phyloP scores from a whole-genome alignment of 163 green algal genomes.

The Volvox carteri region DNA sequence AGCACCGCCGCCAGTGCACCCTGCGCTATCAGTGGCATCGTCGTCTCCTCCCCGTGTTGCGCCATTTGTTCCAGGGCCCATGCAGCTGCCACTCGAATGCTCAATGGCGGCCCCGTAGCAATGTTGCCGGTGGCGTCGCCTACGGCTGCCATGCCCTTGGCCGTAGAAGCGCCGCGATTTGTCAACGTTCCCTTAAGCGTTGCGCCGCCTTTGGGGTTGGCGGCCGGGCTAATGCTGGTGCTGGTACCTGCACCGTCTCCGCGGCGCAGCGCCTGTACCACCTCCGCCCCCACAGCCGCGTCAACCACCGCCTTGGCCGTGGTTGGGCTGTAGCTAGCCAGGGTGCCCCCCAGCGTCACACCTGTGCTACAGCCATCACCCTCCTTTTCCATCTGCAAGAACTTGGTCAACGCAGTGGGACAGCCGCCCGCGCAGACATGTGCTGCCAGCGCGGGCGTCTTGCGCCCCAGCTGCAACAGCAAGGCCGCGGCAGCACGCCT shows the following conservation, averaged over 20 bases:
- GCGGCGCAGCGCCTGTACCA: constrained; percentile 45
- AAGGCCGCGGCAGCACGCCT: constrained; percentile 60
- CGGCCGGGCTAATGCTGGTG: neutral
- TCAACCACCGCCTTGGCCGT: constrained; percentile 65
- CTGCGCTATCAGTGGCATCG: constrained; percentile 59
- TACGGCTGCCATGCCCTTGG: neutral
- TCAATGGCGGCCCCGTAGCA: neutral
- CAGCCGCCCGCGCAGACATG: constrained; percentile 50
- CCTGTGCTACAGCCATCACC: constrained; percentile 50
- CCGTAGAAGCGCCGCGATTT: neutral
- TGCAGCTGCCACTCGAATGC: constrained; percentile 40
- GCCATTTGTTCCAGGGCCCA: constrained; percentile 68
- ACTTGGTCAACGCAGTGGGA: constrained; percentile 54
- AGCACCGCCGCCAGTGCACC: constrained; percentile 58
- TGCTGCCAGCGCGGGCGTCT: constrained; percentile 61
- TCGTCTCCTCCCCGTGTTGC: constrained; percentile 57
- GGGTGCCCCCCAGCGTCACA: constrained; percentile 55
- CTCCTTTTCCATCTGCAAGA: constrained; percentile 62
- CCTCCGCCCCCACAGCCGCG: constrained; percentile 40
- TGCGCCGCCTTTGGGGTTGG: constrained; percentile 21
- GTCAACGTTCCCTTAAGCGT: neutral
- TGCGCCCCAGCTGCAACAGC: constrained; percentile 67
- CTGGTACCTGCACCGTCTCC: neutral
- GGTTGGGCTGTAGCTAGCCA: constrained; percentile 58
- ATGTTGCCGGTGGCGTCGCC: neutral